Evolutionary conservation across 2,329 filamentous ascomycete genomes (phyloP).

Genomic region (Thyridium curvatum): DNA sequence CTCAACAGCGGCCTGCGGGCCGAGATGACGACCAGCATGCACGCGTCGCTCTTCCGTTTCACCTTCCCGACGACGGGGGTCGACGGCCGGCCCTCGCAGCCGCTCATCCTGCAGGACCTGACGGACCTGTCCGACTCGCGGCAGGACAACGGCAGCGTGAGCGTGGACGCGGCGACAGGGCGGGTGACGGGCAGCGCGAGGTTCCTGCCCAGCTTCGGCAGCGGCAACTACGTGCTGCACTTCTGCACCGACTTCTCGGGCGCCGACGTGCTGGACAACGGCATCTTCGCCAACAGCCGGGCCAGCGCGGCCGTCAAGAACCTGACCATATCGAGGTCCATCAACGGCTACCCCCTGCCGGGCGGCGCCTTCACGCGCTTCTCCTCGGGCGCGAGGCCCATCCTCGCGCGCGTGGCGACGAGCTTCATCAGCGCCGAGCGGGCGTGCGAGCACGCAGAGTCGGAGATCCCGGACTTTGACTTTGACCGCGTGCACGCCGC

Average conservation of each 20-base stretch:
- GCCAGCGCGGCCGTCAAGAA: slow-evolving; percentile 41
- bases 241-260: slow-evolving; percentile 65
- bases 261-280: slow-evolving; percentile 49
- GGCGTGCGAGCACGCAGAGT: slow-evolving; percentile 63
- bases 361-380: slow-evolving; percentile 62
- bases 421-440: slow-evolving; percentile 62
- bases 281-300: slow-evolving; percentile 54
- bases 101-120: slow-evolving; percentile 60
- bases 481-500: slow-evolving; percentile 47
- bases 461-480: slow-evolving; percentile 62
- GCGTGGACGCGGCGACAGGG: slow-evolving; percentile 48
- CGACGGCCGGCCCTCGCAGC: slow-evolving; percentile 33
- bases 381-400: slow-evolving; percentile 36
- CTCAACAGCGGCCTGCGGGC: slow-evolving; percentile 51
- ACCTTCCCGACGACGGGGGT: slow-evolving; percentile 43
- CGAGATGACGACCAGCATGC: slow-evolving; percentile 64
- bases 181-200: slow-evolving; percentile 56
- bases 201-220: slow-evolving; percentile 60
- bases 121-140: slow-evolving; percentile 57
- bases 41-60: slow-evolving; percentile 60
- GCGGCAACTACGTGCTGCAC: slow-evolving; percentile 51
- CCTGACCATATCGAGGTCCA: slow-evolving; percentile 39
- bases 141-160: slow-evolving; percentile 48
- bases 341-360: slow-evolving; percentile 48
- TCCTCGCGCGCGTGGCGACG: slow-evolving; percentile 61